phyloP scores from a whole-genome alignment of 805 yeast species.

The Lachancea thermotolerans region DNA sequence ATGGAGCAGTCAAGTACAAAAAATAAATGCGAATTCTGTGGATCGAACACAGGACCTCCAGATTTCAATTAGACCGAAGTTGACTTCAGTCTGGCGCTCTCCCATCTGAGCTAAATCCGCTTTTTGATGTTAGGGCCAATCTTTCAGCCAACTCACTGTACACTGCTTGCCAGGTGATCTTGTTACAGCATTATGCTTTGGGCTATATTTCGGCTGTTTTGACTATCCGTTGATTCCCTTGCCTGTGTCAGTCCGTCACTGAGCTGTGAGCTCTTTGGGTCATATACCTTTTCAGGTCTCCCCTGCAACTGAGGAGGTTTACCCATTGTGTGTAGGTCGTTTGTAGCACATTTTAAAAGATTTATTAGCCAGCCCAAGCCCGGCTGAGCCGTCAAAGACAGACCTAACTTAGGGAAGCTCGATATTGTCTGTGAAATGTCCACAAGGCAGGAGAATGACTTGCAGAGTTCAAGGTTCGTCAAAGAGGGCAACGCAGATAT shows the following conservation, averaged over 20 bases:
- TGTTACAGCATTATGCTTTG: too few relatives aligned
- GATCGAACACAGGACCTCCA: slow-evolving; percentile 74
- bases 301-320: too few relatives aligned
- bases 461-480: slow-evolving; percentile 14
- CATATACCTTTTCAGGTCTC: too few relatives aligned
- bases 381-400: too few relatives aligned
- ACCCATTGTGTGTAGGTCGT: too few relatives aligned
- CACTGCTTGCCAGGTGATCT: neutral
- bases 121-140: neutral
- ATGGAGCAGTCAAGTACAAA: too few relatives aligned
- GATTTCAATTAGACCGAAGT: slow-evolving; percentile 30
- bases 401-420: neutral
- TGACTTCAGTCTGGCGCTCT: slow-evolving; percentile 39
- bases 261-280: too few relatives aligned
- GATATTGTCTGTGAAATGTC: neutral
- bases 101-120: slow-evolving; percentile 41
- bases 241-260: too few relatives aligned
- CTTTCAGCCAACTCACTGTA: neutral
- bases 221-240: too few relatives aligned
- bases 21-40: slow-evolving; percentile 46
- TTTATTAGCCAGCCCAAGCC: too few relatives aligned
- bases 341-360: too few relatives aligned
- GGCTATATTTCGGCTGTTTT: too few relatives aligned
- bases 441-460: neutral
- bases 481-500: slow-evolving; percentile 27